Evolutionary conservation across 306 rosid genomes (phyloP), one percentile per base, ranked within the genome.

Genomic region (Lathyrus sativus): DNA sequence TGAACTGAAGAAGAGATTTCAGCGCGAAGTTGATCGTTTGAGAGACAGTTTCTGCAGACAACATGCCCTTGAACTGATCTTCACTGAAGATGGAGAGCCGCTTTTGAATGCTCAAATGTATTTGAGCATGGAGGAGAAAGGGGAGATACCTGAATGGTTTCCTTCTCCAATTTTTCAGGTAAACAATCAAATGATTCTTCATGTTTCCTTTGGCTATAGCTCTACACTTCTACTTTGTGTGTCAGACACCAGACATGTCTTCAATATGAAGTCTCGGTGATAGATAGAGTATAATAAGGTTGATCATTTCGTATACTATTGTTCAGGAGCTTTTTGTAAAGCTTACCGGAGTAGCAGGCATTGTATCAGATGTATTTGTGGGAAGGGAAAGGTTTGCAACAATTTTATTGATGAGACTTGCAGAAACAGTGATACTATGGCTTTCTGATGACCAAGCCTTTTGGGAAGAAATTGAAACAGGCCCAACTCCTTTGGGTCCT

Each of bases 321-420:
- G 75, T 68, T 69, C 80, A 93, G 96, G 97, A 71, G 59, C 74
- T 90, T 31, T 93, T 77, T 26, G 74, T 70, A 33, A 88, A 86
- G 72, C 78, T 93, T 67, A 82, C 88, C 2, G 46, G 66, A 62
- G 72, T 93, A 26, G 96, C 98, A 12, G 68, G 78, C 79, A 72
- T 85, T 70, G 81, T 90, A 22, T 60, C 91, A 9, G 93, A 93
- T 44, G 73, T 93, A 79, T 90, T 93, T 76, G 95, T 86, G 38
- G 97, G 96, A 11, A 79, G 95, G 84, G 96, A 88, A 74, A 86
- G 97, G 71, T 93, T 83, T 76, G 93, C 96, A 1, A 88, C 97
- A n/a, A 63, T 88, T 74, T 83, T 90, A 44, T 70, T 90, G 51
- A 90, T 93, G 95, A 88, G 98, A 75, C 88, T 90, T 9, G 82